Base-by-base conservation (phyloP, 495 filamentous ascomycete genomes). In the Hypoxylon lienhwacheense region DNA sequence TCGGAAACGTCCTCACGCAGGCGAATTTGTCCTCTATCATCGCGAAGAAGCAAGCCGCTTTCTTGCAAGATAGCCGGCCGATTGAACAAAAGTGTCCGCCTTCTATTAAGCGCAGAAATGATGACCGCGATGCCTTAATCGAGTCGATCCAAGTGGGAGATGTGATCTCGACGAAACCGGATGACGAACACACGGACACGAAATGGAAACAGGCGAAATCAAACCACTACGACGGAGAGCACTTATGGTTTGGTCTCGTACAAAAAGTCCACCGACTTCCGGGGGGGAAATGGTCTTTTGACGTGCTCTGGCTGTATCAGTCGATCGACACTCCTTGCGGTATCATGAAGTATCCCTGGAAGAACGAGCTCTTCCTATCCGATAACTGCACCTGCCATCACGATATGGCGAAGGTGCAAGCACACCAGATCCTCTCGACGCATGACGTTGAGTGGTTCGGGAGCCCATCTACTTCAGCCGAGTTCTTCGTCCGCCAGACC, bases 331-430 rank as follows among this genome's bases (percentile, higher is more conserved):
- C 87, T 2, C 80, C 78, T 0, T 84, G 87, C 44, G 73, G 73
- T 2, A 69, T 75, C 10, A 81, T 82, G 70, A 71, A 74, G 12
- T 91, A 90, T 59, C 86, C 85, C 1, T 82, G 77, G 59, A 48
- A 66, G 0, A 85, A 89, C 49, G 88, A 91, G 63, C 67, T 91
- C 0, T 91, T 91, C 62, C 69, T 91, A 6, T 88, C 85, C 0
- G 81, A 90, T 57, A 82, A 91, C 50, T 91, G 88, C 66, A 85
- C 83, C 10, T 91, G 88, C 51, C 66, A 68, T 10, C 74, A 71
- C 10, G 14, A 22, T 20, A 69, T 34, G 31, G 44, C 43, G 5
- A 66, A 74, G 22, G 72, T 85, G n/a, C 54, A 74, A 4, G 69
- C 69, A 11, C 58, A 71, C 1, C 77, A 86, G 25, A 69, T 89